Conservation (phyloP, 305 asterid genomes). For the Fraxinus sp. region DNA sequence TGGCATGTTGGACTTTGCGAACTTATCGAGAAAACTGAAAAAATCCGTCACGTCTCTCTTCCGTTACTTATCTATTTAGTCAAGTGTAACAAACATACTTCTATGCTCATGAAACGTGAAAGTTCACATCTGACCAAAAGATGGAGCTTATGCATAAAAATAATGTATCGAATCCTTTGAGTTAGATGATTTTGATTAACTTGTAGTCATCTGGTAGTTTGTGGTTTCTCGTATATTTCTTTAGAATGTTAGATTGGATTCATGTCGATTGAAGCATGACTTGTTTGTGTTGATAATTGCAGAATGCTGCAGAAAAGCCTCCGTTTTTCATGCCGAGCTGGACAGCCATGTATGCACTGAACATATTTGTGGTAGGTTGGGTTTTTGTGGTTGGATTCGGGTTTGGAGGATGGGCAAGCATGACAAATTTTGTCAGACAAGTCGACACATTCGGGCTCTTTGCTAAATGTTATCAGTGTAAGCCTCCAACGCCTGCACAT, state of each 20-base stretch:
- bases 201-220: not conserved
- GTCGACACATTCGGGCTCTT: slow-evolving; percentile 56
- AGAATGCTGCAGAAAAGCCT: slow-evolving; percentile 73
- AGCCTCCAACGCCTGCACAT: slow-evolving; percentile 33
- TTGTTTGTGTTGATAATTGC: not conserved
- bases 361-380: slow-evolving; percentile 53
- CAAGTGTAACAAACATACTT: no score
- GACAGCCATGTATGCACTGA: slow-evolving; percentile 56
- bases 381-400: slow-evolving; percentile 54
- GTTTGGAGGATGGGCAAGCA: slow-evolving; percentile 71
- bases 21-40: not conserved
- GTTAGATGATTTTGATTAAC: not conserved
- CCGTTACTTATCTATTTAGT: no score
- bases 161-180: no score
- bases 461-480: slow-evolving; percentile 61
- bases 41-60: not conserved
- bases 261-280: not conserved
- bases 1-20: not conserved
- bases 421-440: slow-evolving; percentile 57
- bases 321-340: slow-evolving; percentile 58
- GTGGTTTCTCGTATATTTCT: not conserved
- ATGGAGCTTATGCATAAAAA: not conserved
- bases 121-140: no score
- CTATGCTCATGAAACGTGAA: no score
- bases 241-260: not conserved